phyloP scores from a whole-genome alignment of 2,329 filamentous ascomycete genomes.

The Trichoderma sp. region DNA sequence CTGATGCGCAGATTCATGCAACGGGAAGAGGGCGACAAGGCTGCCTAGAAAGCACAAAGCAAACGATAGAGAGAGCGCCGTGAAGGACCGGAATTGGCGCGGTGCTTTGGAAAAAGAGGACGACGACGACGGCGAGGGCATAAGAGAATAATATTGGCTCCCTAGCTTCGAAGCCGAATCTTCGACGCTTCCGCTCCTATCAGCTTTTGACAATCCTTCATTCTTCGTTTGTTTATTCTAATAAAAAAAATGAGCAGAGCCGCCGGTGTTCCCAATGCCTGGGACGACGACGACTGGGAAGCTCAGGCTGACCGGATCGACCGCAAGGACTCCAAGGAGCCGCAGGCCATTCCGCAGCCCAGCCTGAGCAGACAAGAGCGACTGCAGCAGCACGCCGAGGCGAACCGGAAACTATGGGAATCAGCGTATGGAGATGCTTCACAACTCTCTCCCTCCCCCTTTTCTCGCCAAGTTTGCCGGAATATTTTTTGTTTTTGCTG shows the following conservation, averaged over 20 bases:
- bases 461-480: not conserved
- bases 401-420: constrained; percentile 84
- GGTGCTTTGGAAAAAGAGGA: not conserved
- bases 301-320: constrained; percentile 61
- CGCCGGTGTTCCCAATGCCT: constrained; percentile 64
- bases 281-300: constrained; percentile 93
- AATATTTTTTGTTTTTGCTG: not conserved
- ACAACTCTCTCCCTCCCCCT: not conserved
- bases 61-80: not conserved
- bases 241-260: constrained; percentile 39
- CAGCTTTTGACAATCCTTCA: not conserved
- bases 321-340: constrained; percentile 35
- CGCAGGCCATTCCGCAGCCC: constrained; percentile 35
- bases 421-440: constrained; percentile 62
- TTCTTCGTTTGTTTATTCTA: not conserved
- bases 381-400: constrained; percentile 74
- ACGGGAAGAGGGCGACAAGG: not conserved
- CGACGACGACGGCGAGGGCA: not conserved
- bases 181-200: not conserved
- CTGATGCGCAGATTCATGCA: not conserved
- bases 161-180: not conserved
- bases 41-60: not conserved
- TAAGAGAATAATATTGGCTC: not conserved
- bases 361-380: constrained; percentile 70
- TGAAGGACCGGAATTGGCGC: not conserved